Evolutionary conservation across 768 basidiomycete genomes (phyloP).

Genomic region (Clavaria fumosa): DNA sequence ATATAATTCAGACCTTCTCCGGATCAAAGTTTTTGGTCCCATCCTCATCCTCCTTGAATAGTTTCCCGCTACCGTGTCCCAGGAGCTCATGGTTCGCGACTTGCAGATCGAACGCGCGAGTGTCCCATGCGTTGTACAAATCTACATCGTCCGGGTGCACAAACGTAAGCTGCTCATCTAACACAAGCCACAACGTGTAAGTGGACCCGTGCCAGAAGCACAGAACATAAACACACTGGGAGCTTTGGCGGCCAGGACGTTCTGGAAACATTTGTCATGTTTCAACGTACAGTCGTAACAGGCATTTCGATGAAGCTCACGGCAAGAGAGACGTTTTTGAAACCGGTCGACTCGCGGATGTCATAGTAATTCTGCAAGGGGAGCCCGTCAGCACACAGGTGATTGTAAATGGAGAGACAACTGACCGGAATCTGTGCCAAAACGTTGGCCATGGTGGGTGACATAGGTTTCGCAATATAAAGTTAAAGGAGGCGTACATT

Average conservation of each 20-base stretch:
- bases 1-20: conserved; percentile 39
- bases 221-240: conserved; percentile 36
- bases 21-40: conserved; percentile 76
- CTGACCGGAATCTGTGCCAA: conserved; percentile 61
- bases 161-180: conserved; percentile 70
- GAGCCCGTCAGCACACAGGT: conserved; percentile 1
- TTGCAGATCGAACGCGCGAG: conserved; percentile 68
- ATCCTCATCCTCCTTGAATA: conserved; percentile 61
- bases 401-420: conserved; percentile 1
- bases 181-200: neutral
- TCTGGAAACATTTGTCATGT: conserved; percentile 25
- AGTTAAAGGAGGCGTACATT: no score
- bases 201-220: neutral
- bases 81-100: conserved; percentile 85
- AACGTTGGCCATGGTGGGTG: no score
- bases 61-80: conserved; percentile 74
- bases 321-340: conserved; percentile 80
- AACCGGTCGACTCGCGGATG: conserved; percentile 65
- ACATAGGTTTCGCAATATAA: no score
- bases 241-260: conserved; percentile 78
- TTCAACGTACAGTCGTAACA: neutral
- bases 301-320: conserved; percentile 24
- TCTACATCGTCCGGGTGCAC: conserved; percentile 64
- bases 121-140: conserved; percentile 67
- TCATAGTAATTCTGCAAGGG: conserved; percentile 58